Percentiles rank a stretch among this genome's conserved stretches.
phyloP scores from a whole-genome alignment of 495 filamentous ascomycete species.

The Entonaema liquescens region DNA sequence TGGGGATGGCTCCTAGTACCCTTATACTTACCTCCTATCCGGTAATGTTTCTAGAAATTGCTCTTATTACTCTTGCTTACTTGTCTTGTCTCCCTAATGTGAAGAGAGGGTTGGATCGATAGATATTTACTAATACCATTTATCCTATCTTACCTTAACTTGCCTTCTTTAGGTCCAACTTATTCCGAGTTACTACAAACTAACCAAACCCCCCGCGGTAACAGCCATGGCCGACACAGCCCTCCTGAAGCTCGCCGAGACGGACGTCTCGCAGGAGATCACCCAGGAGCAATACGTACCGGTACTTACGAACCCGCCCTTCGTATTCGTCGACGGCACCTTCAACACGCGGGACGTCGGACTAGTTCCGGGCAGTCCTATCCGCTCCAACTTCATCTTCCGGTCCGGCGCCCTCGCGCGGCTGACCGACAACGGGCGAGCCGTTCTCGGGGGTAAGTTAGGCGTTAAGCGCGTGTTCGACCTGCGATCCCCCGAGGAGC shows the following conservation, averaged over 20 bases:
- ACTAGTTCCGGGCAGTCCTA: slow-evolving; percentile 51
- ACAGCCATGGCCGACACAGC: slow-evolving; percentile 43
- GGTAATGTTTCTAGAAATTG: neutral
- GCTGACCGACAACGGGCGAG: slow-evolving; percentile 47
- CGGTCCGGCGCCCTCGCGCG: slow-evolving; percentile 59
- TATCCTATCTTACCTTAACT: neutral
- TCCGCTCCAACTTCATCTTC: slow-evolving; percentile 59
- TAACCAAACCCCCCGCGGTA: neutral
- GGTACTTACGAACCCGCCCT: slow-evolving; percentile 58
- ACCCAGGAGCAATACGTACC: slow-evolving; percentile 38
- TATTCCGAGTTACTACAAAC: neutral
- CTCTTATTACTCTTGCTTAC: neutral
- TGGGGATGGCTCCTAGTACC: neutral
- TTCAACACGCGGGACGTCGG: slow-evolving; percentile 67
- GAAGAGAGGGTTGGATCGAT: neutral
- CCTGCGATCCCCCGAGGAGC: slow-evolving; percentile 52
- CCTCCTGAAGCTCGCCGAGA: slow-evolving; percentile 50
- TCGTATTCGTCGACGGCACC: slow-evolving; percentile 60
- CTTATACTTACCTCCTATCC: neutral
- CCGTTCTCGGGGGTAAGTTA: slow-evolving; percentile 50
- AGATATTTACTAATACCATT: neutral
- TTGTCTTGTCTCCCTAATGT: too few species aligned
- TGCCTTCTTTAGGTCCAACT: too few species aligned
- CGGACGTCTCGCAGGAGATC: slow-evolving; percentile 49
- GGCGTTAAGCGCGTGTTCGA: slow-evolving; percentile 56